These are phyloP conservation scores for Podila verticillata DNA, from an alignment of 192 early-diverging fungal species.

Conservation along the genomic window DNA sequence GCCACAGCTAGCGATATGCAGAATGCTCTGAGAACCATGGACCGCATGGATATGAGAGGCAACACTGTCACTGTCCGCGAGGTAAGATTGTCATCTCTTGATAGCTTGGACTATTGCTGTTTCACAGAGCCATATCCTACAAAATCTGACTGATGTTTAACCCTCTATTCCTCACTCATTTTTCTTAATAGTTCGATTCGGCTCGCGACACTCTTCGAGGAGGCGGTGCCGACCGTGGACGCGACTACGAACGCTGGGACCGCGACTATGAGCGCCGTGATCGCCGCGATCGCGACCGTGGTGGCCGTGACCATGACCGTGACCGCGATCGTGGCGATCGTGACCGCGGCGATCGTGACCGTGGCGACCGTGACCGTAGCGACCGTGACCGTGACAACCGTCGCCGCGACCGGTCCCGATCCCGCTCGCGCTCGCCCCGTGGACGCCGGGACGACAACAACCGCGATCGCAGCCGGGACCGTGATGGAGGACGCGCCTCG, in stretches of 20 bases:
- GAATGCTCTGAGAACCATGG: constrained; percentile 84
- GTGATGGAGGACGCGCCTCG: constrained; percentile 35
- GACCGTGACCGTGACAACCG: constrained; percentile 60
- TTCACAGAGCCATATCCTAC: not conserved
- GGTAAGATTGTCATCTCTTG: constrained; percentile 58
- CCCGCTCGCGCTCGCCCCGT: constrained; percentile 61
- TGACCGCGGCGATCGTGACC: constrained; percentile 47
- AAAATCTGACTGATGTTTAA: not conserved
- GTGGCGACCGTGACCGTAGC: constrained; percentile 52
- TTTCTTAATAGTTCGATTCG: constrained; percentile 29
- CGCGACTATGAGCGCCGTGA: constrained; percentile 47
- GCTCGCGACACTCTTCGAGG: constrained; percentile 48
- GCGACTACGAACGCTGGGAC: constrained; percentile 19
- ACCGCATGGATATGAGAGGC: constrained; percentile 77
- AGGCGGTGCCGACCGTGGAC: constrained; percentile 32
- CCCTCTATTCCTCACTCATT: not conserved
- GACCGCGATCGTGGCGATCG: constrained; percentile 38
- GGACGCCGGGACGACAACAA: constrained; percentile 40
- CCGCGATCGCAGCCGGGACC: constrained; percentile 57
- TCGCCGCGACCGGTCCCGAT: constrained; percentile 57
- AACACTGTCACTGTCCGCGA: constrained; percentile 72
- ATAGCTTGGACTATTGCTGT: not conserved
- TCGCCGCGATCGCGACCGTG: constrained; percentile 34
- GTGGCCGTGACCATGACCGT: constrained; percentile 27
- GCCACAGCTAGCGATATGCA: constrained; percentile 79